Percentiles rank a stretch among this genome's conserved stretches.
These are phyloP conservation scores for Aspergillus caelatus DNA, from an alignment of 2,329 filamentous ascomycete genomes.

Conservation along the genomic window DNA sequence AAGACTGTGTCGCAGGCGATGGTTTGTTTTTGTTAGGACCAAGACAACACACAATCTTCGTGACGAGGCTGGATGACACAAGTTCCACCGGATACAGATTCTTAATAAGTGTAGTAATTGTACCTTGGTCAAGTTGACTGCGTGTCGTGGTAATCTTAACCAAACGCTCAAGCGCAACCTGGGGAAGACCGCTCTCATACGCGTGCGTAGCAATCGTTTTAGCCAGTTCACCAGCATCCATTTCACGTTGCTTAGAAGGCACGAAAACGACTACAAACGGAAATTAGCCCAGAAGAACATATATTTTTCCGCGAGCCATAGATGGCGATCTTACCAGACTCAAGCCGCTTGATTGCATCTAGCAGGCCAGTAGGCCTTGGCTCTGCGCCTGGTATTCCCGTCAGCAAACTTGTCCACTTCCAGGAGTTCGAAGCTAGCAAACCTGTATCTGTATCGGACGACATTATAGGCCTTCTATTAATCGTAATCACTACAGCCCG, in stretches of 20 bases:
- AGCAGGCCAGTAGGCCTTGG: constrained; percentile 27
- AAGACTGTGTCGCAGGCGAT: constrained; percentile 68
- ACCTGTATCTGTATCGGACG: constrained; percentile 22
- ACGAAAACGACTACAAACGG: constrained; percentile 38
- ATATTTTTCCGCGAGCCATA: background rate
- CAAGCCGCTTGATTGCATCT: constrained; percentile 40
- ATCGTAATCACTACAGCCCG: background rate
- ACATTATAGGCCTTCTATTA: constrained; percentile 15
- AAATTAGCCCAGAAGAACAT: background rate
- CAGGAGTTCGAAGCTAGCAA: constrained; percentile 4
- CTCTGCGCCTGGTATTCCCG: constrained; percentile 12
- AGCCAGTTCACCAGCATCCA: constrained; percentile 65
- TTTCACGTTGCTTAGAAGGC: constrained; percentile 67
- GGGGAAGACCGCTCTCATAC: constrained; percentile 69
- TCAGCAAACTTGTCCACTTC: constrained; percentile 5
- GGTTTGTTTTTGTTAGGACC: constrained; percentile 78
- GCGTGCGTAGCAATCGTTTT: constrained; percentile 65
- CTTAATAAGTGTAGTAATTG: constrained; percentile 67
- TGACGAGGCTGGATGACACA: constrained; percentile 62
- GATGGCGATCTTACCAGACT: constrained; percentile 35
- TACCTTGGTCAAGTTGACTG: constrained; percentile 75
- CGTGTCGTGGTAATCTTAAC: constrained; percentile 68
- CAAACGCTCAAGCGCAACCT: constrained; percentile 62
- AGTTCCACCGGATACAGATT: constrained; percentile 73
- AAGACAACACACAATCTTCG: constrained; percentile 71